Evolutionary conservation across 805 yeast genomes (phyloP).

Genomic region (Wickerhamia fluorescens): DNA sequence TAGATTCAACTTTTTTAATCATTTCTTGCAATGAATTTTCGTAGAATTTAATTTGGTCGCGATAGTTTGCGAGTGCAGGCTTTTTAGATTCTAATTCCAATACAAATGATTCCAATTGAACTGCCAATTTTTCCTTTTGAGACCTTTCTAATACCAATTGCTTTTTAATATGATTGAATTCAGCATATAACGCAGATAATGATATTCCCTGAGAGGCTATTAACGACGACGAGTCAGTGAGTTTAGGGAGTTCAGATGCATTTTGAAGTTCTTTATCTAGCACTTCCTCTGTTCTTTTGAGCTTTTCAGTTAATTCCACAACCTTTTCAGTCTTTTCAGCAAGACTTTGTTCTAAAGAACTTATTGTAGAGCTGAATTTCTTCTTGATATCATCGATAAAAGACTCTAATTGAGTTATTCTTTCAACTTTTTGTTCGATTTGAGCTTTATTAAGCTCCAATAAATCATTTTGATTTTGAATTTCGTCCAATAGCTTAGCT

Average conservation of each 20-base stretch:
- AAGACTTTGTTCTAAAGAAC: conserved; percentile 28
- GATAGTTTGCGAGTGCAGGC: conserved; percentile 65
- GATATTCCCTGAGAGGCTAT: conserved; percentile 49
- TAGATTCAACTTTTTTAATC: conserved; percentile 44
- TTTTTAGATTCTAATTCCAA: conserved; percentile 71
- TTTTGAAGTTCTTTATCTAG: conserved; percentile 32
- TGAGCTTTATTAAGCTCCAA: conserved; percentile 47
- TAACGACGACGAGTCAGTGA: conserved; percentile 52
- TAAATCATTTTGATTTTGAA: conserved; percentile 51
- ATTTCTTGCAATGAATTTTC: conserved; percentile 48
- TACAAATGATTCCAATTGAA: conserved; percentile 64
- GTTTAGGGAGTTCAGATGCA: conserved; percentile 33
- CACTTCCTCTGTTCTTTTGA: conserved; percentile 35
- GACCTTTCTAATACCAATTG: conserved; percentile 63
- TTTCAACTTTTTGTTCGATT: conserved; percentile 43
- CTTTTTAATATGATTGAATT: conserved; percentile 55
- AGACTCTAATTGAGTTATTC: conserved; percentile 49
- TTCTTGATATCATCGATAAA: conserved; percentile 35
- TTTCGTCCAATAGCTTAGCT: conserved; percentile 26
- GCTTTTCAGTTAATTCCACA: conserved; percentile 29
- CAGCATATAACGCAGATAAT: conserved; percentile 58
- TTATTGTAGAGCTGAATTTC: conserved; percentile 29
- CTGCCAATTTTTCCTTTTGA: conserved; percentile 62
- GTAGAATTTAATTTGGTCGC: conserved; percentile 50
- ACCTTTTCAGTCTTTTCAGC: conserved; percentile 28